Evolutionary conservation across 352 stramenopile genomes (phyloP), one percentile per base, ranked within the genome.

Genomic region (Phytophthora europaea): DNA sequence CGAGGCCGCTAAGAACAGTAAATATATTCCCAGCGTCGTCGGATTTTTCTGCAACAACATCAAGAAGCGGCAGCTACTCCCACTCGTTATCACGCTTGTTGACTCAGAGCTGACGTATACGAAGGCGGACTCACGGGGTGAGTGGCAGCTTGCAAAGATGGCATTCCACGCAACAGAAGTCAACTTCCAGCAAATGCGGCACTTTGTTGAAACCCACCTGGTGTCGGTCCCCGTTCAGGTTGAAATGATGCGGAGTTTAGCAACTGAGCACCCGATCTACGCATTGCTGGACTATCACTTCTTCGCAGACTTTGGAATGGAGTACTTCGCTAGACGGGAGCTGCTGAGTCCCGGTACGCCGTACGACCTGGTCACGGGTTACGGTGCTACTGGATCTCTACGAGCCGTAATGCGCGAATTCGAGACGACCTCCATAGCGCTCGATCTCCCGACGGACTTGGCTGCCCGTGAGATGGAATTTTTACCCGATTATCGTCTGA

Each of bases 81-180:
- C 78, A 12, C 34, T 84, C 15, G 78, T 71, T 13, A 82, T 84
- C 62, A 65, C 68, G n/a, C 45, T 79, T 5, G 55, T 77, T 12
- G 60, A 80, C 10, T 65, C 67, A 0, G 33, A 59, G 2, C 31
- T 82, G 16, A 75, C 72, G 23, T 79, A 76, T 61, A 80, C 74
- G 15, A 73, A 73, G 38, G 28, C 36, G 7, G 74, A 82, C 61
- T 69, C 71, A 23, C 33, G 45, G 16, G 67, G 51, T 0, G 74
- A 84, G 26, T 84, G 78, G 78, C 73, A 70, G 34, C 34, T 84
- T 20, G 78, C 78, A 28, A 84, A 84, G 62, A 82, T 82, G 74
- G 78, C 78, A 18, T 53, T 84, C 18, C 65, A 84, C 53, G 75
- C 74, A 0, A 75, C 71, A 3, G 74, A 82, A 57, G 45, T 76